A percentile compares a stretch with the other conserved stretches of the same genome.
These are phyloP conservation scores for Trichosporon sp. DNA, from an alignment of 1,284 basidiomycete species.

Conservation along the genomic window DNA sequence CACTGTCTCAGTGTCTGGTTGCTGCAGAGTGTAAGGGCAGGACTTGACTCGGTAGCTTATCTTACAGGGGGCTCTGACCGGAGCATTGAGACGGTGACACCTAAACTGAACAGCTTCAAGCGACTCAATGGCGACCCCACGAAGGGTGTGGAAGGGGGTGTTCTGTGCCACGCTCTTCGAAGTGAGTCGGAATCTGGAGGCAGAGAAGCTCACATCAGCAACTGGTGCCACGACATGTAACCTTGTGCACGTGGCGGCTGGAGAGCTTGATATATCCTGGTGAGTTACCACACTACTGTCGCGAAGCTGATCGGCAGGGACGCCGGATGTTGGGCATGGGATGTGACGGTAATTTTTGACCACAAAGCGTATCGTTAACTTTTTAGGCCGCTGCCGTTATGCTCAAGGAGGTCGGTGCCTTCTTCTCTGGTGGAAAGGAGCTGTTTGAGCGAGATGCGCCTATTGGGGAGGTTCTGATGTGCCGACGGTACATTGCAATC, in stretches of 20 bases:
- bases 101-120: conserved; percentile 65
- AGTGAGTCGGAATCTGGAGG: conserved; percentile 44
- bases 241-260: conserved; percentile 73
- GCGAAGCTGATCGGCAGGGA: conserved; percentile 47
- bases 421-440: conserved; percentile 62
- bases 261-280: conserved; percentile 68
- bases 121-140: conserved; percentile 68
- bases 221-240: conserved; percentile 79
- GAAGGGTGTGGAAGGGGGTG: conserved; percentile 65
- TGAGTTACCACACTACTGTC: conserved; percentile 44
- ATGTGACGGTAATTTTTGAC: conserved; percentile 60
- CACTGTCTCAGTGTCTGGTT: conserved; percentile 72
- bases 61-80: conserved; percentile 73
- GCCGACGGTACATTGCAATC: conserved; percentile 77
- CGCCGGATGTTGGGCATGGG: conserved; percentile 59
- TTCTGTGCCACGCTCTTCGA: conserved; percentile 79
- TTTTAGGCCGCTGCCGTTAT: conserved; percentile 84
- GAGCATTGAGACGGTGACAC: conserved; percentile 54
- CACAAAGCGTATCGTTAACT: conserved; percentile 3
- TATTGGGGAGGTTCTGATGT: conserved; percentile 63
- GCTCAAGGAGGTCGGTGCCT: conserved; percentile 76
- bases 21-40: conserved; percentile 63
- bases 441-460: conserved; percentile 53
- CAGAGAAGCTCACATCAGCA: conserved; percentile 20
- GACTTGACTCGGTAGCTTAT: conserved; percentile 4